Evolutionary conservation across 257 asterid genomes (phyloP).

Genomic region (Phtheirospermum japonicum): DNA sequence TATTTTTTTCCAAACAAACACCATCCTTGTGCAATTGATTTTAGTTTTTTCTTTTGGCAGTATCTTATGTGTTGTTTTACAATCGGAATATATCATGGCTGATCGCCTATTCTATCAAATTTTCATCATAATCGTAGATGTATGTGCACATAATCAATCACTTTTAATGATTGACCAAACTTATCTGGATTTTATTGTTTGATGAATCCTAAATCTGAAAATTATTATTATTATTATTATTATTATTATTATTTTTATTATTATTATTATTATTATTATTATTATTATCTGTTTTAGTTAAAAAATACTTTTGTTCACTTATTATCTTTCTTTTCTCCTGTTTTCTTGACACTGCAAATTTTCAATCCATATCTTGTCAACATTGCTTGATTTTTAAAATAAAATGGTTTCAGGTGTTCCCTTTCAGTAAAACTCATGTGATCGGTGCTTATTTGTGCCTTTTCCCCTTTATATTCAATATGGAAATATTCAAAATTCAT

Average conservation of each 20-base stretch:
- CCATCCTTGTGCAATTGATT: too few relatives aligned
- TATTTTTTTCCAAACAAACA: too few relatives aligned
- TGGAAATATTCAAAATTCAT: slow-evolving; percentile 8
- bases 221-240: neutral
- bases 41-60: too few relatives aligned
- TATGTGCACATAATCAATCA: neutral
- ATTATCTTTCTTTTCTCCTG: neutral
- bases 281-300: neutral
- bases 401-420: neutral
- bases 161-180: neutral
- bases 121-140: too few relatives aligned
- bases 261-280: neutral
- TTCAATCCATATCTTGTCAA: neutral
- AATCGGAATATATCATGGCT: neutral
- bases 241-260: too few relatives aligned
- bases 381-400: neutral
- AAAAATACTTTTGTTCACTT: neutral
- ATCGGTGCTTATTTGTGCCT: slow-evolving; percentile 1
- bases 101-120: neutral
- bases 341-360: slow-evolving; percentile 1
- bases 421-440: slow-evolving; percentile 8
- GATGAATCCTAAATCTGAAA: neutral
- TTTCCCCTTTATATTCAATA: slow-evolving; percentile 3
- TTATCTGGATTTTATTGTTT: neutral
- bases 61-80: neutral